Evolutionary conservation across 192 early-diverging fungal genomes (phyloP), one percentile per base, ranked within the genome.

Genomic region (Umbelopsis sp.): DNA sequence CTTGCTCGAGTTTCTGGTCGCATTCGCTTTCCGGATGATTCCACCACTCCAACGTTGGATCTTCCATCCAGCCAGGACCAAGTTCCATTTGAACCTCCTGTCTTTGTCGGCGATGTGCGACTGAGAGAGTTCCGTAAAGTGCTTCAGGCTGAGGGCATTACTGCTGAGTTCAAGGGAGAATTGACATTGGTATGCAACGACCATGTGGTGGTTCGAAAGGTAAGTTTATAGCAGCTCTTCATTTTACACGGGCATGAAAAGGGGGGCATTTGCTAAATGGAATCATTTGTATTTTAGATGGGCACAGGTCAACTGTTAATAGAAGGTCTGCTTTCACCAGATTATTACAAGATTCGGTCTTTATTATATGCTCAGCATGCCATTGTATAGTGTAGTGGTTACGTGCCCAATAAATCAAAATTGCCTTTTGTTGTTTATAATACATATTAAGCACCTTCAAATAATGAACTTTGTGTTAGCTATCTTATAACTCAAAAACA

Each of bases 101-200:
- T 95, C 4, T 81, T 94, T 49, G 90, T 98, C 15, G 97, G 97
- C 16, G 93, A 97, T 75, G 72, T 96, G 25, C 87, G 87, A 41
- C 83, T 99, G 53, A 91, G 93, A 67, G 89, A 93, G 75, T 89
- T 99, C 66, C 87, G 91, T 27, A 76, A 83, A 12, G 74, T 92
- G 4, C 78, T 97, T 35, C 86, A 86, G 20, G 73, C 80, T 4
- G 88, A 91, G 65, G 94, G 96, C 0, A 90, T 94, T 33, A 69
- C 79, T 3, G 90, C 94, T 11, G 89, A 93, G 68, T 98, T 99
- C 76, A 90, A 89, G 64, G 84, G 85, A 23, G 91, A 92, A 48
- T 93, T 93, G 52, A 84, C 94, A 41, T 78, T 99, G 49, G 91
- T 97, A 6, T 94, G 94, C 61, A 94, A 92, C 78, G 86, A 88